Evolutionary conservation across 2,329 filamentous ascomycete genomes (phyloP), one percentile per base, ranked within the genome.

Genomic region (Pseudogymnoascus sp.): DNA sequence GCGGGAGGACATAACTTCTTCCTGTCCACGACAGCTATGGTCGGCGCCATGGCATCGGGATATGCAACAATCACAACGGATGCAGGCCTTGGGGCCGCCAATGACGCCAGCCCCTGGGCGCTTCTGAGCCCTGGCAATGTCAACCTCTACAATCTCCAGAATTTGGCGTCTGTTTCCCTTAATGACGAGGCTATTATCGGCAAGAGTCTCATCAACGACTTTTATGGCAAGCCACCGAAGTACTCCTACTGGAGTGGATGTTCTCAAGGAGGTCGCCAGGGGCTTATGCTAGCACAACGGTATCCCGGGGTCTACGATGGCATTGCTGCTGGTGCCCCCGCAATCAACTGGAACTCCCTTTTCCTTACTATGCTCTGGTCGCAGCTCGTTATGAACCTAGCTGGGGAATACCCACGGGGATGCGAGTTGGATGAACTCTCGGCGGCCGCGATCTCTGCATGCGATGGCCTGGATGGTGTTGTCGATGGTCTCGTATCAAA

Each of bases 221-320:
- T 71, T 65, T 79, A 76, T 65, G 70, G 73, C 10, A 60, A 68
- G 31, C 61, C 68, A 21, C 72, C 75, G 0, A 69, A 71, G 8
- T 76, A 73, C 63, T 77, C 74, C 1, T 78, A 78, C 64, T 77
- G 68, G 67, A 70, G 66, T 64, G 75, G 76, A 2, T 77, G 76
- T 64, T 76, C 74, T 21, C 72, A 71, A 19, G 76, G 75, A 39
- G 76, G 76, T 6, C 64, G 76, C 14, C 75, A 77, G 63, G 76
- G 75, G 2, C 63, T 75, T 14, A 75, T 74, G 70, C 37, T 72
- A 8, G 75, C 76, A 6, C 76, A 79, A 63, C 65, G 72, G 10
- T 78, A 74, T 64, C 76, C 76, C 6, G 62, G 70, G 1, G 68
- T 71, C 2, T 79, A 74, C 63, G 73, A 79, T 65, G 76, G 77